phyloP scores from a whole-genome alignment of 331 rosid species.

The Arachis monticola region DNA sequence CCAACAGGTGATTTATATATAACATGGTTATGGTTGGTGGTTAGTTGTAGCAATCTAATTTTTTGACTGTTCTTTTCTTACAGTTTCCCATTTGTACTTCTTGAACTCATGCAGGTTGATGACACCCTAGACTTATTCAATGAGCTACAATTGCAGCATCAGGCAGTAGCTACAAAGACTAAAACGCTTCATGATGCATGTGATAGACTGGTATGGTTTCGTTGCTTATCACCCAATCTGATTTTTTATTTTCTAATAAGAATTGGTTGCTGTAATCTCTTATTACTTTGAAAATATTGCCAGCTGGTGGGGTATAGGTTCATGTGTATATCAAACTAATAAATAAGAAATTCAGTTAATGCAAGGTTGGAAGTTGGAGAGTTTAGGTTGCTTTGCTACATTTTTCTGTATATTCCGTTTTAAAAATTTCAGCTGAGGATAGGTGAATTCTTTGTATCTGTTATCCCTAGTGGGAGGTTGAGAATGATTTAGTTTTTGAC shows the following conservation, averaged over 20 bases:
- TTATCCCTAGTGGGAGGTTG: slow-evolving; percentile 25
- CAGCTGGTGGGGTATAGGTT: slow-evolving; percentile 12
- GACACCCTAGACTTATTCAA: slow-evolving; percentile 82
- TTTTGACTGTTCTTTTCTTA: slow-evolving; percentile 30
- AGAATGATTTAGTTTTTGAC: slow-evolving; percentile 18
- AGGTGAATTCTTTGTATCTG: slow-evolving; percentile 28
- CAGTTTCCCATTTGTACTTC: slow-evolving; percentile 24
- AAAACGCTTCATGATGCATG: slow-evolving; percentile 99
- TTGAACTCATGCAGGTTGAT: slow-evolving; percentile 72
- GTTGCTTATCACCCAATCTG: slow-evolving; percentile 23
- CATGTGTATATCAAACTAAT: slow-evolving; percentile 9
- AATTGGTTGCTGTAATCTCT: not conserved
- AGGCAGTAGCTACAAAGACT: slow-evolving; percentile 95
- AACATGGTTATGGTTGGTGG: slow-evolving; percentile 1
- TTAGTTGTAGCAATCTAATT: slow-evolving; percentile 11
- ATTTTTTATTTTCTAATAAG: slow-evolving; percentile 26
- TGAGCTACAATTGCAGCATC: slow-evolving; percentile 90
- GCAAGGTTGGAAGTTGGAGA: slow-evolving; percentile 5
- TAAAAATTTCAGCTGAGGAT: slow-evolving; percentile 1
- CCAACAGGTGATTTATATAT: slow-evolving; percentile 60
- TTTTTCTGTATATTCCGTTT: not conserved
- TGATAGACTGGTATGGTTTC: slow-evolving; percentile 75
- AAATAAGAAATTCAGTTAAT: slow-evolving; percentile 8
- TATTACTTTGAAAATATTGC: slow-evolving; percentile 20
- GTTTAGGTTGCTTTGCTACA: slow-evolving; percentile 20